These are phyloP conservation scores for Pharus latifolius DNA, from an alignment of 176 grass and related monocot species.

Conservation along the genomic window DNA sequence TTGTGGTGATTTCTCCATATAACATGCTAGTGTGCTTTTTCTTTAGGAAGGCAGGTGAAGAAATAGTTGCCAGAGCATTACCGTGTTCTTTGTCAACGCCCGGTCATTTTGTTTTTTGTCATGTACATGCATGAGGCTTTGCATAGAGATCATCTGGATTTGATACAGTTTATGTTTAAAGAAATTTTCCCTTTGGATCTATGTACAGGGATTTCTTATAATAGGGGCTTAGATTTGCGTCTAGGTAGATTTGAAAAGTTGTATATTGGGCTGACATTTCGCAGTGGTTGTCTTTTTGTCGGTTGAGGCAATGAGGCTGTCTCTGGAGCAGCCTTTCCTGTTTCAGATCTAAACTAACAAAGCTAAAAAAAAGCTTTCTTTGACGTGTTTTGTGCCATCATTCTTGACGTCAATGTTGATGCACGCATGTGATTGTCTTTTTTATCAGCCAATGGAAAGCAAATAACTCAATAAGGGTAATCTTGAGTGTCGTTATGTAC, in stretches of 20 bases:
- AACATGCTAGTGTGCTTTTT: neutral
- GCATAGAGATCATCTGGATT: slow-evolving; percentile 1
- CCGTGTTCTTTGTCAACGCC: neutral
- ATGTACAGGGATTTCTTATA: slow-evolving; percentile 27
- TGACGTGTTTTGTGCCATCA: too few relatives aligned
- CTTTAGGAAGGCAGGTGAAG: neutral
- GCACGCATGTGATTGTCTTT: too few relatives aligned
- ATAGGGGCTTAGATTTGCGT: neutral
- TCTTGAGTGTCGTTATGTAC: too few relatives aligned
- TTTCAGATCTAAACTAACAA: neutral
- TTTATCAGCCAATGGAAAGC: too few relatives aligned
- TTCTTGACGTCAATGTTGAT: neutral
- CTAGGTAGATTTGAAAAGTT: slow-evolving; percentile 11
- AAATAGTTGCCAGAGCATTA: neutral
- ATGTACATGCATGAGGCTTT: slow-evolving; percentile 9
- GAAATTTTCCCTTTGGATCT: slow-evolving; percentile 16
- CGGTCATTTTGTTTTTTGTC: neutral
- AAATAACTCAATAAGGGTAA: too few relatives aligned
- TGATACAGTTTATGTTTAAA: neutral
- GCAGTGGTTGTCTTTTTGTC: neutral
- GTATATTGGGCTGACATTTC: slow-evolving; percentile 9
- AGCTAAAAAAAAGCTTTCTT: too few relatives aligned
- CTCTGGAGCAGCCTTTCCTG: neutral
- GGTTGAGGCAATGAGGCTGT: neutral
- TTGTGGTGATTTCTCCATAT: neutral